A percentile compares a stretch with the other conserved stretches of the same genome.
phyloP scores from a whole-genome alignment of 352 stramenopile species.

The Globisporangium alternatum region DNA sequence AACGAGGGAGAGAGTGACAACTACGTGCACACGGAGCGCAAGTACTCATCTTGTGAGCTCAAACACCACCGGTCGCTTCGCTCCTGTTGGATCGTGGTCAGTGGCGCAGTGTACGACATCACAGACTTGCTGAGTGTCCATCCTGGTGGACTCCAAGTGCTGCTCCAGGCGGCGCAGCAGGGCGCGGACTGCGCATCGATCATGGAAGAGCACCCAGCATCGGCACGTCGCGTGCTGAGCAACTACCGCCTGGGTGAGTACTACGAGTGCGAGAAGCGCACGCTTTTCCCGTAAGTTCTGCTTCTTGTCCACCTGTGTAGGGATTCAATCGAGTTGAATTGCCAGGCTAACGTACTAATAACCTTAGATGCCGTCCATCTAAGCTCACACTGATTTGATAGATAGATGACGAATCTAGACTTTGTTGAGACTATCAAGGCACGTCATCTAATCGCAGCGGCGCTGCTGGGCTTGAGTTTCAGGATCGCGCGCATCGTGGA shows the following conservation, averaged over 20 bases:
- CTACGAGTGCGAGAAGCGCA: slow-evolving; percentile 56
- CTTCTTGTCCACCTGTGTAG: neutral
- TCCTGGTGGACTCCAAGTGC: slow-evolving; percentile 74
- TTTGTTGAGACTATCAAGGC: neutral
- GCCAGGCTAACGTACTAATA: neutral
- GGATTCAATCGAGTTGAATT: neutral
- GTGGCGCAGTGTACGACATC: slow-evolving; percentile 89
- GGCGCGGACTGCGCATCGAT: slow-evolving; percentile 55
- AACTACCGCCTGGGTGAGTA: slow-evolving; percentile 65
- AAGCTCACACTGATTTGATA: neutral
- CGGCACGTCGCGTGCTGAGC: slow-evolving; percentile 36
- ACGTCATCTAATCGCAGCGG: neutral
- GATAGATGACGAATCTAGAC: neutral
- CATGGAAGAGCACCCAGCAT: slow-evolving; percentile 49
- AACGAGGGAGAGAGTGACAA: slow-evolving; percentile 2
- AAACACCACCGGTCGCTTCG: slow-evolving; percentile 66
- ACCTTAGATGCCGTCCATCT: neutral
- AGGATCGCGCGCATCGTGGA: slow-evolving; percentile 64
- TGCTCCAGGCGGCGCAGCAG: slow-evolving; percentile 50
- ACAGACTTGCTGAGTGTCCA: slow-evolving; percentile 87
- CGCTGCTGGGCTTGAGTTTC: slow-evolving; percentile 38
- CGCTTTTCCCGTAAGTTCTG: slow-evolving; percentile 17
- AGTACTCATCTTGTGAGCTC: slow-evolving; percentile 89
- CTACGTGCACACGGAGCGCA: slow-evolving; percentile 23
- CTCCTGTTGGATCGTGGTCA: slow-evolving; percentile 91